Conservation (phyloP, 2,329 filamentous ascomycete species). For the Coniochaeta ligniaria region DNA sequence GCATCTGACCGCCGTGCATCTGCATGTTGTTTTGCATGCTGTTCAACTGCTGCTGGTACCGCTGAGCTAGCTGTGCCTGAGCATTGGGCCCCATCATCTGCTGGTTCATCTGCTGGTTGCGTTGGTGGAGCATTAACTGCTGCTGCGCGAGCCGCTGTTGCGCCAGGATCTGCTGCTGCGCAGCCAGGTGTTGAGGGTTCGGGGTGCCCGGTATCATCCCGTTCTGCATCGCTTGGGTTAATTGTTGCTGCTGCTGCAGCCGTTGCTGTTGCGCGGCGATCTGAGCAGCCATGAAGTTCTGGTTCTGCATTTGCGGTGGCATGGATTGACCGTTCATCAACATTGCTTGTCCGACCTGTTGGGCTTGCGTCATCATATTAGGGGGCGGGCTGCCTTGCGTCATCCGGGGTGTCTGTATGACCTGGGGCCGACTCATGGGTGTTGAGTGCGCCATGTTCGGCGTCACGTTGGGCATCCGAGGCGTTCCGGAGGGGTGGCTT, state of each 20-base stretch:
- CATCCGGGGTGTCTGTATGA: slow-evolving; percentile 53
- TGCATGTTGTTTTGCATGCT: slow-evolving; percentile 27
- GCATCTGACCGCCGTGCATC: slow-evolving; percentile 23
- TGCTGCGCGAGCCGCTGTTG: slow-evolving; percentile 25
- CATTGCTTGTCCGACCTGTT: slow-evolving; percentile 46
- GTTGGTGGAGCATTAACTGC: slow-evolving; percentile 28
- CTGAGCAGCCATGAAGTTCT: slow-evolving; percentile 30
- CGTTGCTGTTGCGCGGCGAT: slow-evolving; percentile 40
- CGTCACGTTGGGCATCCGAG: slow-evolving; percentile 53
- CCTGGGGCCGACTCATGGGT: slow-evolving; percentile 43
- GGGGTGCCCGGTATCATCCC: slow-evolving; percentile 35
- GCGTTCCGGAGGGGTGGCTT: slow-evolving; percentile 57
- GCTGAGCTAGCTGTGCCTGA: slow-evolving; percentile 35
- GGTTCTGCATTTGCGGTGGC: slow-evolving; percentile 29
- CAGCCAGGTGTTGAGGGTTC: slow-evolving; percentile 17
- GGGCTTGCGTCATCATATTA: slow-evolving; percentile 42
- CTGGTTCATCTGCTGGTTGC: slow-evolving; percentile 22
- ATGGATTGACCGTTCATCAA: slow-evolving; percentile 43
- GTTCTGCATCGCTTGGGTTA: slow-evolving; percentile 24
- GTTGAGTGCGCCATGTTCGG: slow-evolving; percentile 55
- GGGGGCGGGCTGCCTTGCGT: slow-evolving; percentile 55
- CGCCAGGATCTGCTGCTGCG: slow-evolving; percentile 23
- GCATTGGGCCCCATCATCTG: slow-evolving; percentile 15
- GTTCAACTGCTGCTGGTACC: slow-evolving; percentile 35
- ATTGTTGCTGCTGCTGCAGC: slow-evolving; percentile 35